Percentiles rank a stretch among this genome's conserved stretches.
These are phyloP conservation scores for Spergularia bocconei DNA, from an alignment of 148 eudicot species.

Conservation along the genomic window DNA sequence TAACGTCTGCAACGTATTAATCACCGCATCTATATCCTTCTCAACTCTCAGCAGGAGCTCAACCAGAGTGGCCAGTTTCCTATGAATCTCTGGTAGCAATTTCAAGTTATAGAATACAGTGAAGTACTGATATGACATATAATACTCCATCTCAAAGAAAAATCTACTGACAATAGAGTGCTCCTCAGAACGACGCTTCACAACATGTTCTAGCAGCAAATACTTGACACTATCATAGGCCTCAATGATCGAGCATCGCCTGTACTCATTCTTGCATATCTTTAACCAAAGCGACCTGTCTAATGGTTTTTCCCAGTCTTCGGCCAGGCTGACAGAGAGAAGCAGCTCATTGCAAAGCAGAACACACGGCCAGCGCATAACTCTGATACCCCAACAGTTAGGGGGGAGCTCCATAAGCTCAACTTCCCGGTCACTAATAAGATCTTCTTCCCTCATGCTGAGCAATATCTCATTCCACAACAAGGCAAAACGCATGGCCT, in stretches of 20 bases:
- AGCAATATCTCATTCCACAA: constrained; percentile 88
- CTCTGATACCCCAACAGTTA: constrained; percentile 77
- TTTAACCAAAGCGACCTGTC: constrained; percentile 66
- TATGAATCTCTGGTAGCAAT: constrained; percentile 50
- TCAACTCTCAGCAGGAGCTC: constrained; percentile 52
- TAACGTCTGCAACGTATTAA: constrained; percentile 66
- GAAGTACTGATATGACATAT: constrained; percentile 41
- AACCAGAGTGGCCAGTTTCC: constrained; percentile 50
- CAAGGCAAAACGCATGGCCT: constrained; percentile 78
- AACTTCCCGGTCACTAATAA: constrained; percentile 71
- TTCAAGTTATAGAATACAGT: constrained; percentile 45
- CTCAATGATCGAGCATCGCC: constrained; percentile 86
- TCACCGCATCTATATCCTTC: constrained; percentile 44
- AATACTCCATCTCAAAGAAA: constrained; percentile 59
- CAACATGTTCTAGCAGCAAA: constrained; percentile 50
- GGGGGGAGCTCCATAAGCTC: constrained; percentile 84
- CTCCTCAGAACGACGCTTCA: constrained; percentile 59
- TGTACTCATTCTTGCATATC: constrained; percentile 77
- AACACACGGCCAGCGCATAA: constrained; percentile 91
- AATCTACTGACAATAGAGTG: constrained; percentile 51
- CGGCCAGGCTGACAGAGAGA: constrained; percentile 72
- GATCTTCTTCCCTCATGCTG: constrained; percentile 84
- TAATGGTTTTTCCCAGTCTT: constrained; percentile 38
- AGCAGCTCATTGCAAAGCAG: constrained; percentile 88
- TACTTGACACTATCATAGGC: constrained; percentile 71